These are phyloP conservation scores for Leishmania tropica DNA, from an alignment of 208 protist species.

Conservation along the genomic window DNA sequence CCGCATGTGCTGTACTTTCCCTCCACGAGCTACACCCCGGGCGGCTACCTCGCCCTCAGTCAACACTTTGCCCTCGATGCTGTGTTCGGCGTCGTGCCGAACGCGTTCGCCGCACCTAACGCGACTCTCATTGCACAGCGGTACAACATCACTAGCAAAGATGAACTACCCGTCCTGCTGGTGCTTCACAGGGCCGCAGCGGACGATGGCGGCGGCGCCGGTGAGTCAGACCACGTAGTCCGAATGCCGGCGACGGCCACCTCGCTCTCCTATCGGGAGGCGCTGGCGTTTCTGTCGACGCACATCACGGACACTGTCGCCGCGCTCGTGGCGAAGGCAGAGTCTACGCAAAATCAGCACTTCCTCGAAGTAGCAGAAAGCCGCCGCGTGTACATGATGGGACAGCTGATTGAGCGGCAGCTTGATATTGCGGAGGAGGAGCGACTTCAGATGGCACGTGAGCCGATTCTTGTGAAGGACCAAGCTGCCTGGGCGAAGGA, in stretches of 20 bases:
- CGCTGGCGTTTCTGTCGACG: slow-evolving; percentile 11
- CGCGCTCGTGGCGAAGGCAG: slow-evolving; percentile 3
- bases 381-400: slow-evolving; percentile 17
- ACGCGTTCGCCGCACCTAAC: slow-evolving; percentile 17
- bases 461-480: slow-evolving; percentile 16
- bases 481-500: slow-evolving; percentile 29
- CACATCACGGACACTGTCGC: slow-evolving; percentile 22
- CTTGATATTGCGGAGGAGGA: slow-evolving; percentile 24
- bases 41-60: slow-evolving; percentile 28
- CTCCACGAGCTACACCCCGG: slow-evolving; percentile 14
- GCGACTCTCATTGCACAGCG: slow-evolving; percentile 29
- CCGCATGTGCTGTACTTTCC: slow-evolving; percentile 60
- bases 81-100: slow-evolving; percentile 50
- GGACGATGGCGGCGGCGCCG: slow-evolving; percentile 9
- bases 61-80: slow-evolving; percentile 38
- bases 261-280: slow-evolving; percentile 13
- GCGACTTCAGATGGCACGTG: slow-evolving; percentile 1
- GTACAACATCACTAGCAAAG: slow-evolving; percentile 30
- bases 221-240: slow-evolving; percentile 23
- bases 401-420: slow-evolving; percentile 22
- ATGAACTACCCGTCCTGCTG: slow-evolving; percentile 35
- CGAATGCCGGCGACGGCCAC: slow-evolving; percentile 11
- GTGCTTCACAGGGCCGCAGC: slow-evolving; percentile 27
- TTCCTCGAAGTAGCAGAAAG: slow-evolving; percentile 13
- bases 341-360: slow-evolving; percentile 6